Percentiles rank a stretch among this genome's conserved stretches.
These are phyloP conservation scores for Alternaria incomplexa DNA, from an alignment of 2,329 filamentous ascomycete genomes.

Conservation along the genomic window DNA sequence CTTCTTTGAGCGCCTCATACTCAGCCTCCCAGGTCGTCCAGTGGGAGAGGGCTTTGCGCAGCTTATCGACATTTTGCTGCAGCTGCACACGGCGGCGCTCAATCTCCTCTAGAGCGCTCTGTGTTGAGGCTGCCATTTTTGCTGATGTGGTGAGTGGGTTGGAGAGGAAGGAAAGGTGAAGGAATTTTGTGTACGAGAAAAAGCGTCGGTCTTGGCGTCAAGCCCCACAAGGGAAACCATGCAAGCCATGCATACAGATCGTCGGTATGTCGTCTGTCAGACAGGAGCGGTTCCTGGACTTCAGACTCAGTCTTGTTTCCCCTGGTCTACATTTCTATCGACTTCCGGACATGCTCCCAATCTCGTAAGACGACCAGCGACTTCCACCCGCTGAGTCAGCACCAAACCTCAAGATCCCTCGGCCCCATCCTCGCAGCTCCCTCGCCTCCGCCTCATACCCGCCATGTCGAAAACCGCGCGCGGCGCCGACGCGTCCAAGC, in stretches of 20 bases:
- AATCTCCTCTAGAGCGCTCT: slow-evolving; percentile 68
- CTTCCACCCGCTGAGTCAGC: slow-evolving; percentile 22
- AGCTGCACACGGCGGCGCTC: slow-evolving; percentile 78
- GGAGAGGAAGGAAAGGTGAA: not conserved
- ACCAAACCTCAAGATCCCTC: not conserved
- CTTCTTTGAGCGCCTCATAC: slow-evolving; percentile 87
- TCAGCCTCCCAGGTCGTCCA: slow-evolving; percentile 93
- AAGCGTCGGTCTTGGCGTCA: slow-evolving; percentile 24
- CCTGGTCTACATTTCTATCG: not conserved
- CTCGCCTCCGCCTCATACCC: slow-evolving; percentile 15
- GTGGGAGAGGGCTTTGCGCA: slow-evolving; percentile 78
- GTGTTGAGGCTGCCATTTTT: slow-evolving; percentile 33
- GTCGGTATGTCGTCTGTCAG: not conserved
- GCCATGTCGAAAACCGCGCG: slow-evolving; percentile 46
- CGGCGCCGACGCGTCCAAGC: slow-evolving; percentile 37
- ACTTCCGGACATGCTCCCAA: not conserved
- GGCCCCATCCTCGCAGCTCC: not conserved
- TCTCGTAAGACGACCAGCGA: not conserved
- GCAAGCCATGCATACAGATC: slow-evolving; percentile 5
- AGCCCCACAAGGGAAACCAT: slow-evolving; percentile 20
- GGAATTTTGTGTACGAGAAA: slow-evolving; percentile 14
- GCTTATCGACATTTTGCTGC: slow-evolving; percentile 74
- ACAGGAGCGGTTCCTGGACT: not conserved
- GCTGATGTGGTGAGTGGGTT: slow-evolving; percentile 4
- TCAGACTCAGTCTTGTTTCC: not conserved